Conservation (phyloP, 2,329 filamentous ascomycete genomes). For the Cladosporium sp. region DNA sequence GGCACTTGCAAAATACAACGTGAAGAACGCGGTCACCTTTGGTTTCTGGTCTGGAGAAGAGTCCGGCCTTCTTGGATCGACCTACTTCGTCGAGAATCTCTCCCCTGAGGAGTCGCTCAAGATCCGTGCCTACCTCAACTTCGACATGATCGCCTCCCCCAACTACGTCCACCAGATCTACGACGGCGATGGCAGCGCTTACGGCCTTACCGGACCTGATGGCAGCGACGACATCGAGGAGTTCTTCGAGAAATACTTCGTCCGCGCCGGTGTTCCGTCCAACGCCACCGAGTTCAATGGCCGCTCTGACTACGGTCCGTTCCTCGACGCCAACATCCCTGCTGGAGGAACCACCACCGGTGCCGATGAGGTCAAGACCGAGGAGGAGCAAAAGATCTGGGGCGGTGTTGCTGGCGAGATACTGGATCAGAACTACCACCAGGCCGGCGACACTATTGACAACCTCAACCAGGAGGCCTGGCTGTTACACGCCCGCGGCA, state of each 20-base stretch:
- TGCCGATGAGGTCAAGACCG: slow-evolving; percentile 34
- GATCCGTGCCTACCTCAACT: slow-evolving; percentile 37
- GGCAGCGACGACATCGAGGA: slow-evolving; percentile 54
- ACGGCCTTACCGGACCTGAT: slow-evolving; percentile 46
- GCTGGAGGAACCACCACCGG: slow-evolving; percentile 34
- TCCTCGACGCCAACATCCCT: slow-evolving; percentile 33
- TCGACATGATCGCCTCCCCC: slow-evolving; percentile 51
- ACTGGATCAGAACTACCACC: slow-evolving; percentile 34
- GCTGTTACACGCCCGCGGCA: slow-evolving; percentile 34
- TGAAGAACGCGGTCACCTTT: slow-evolving; percentile 46
- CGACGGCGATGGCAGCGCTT: slow-evolving; percentile 50
- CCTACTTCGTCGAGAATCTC: slow-evolving; percentile 34
- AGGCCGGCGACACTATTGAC: slow-evolving; percentile 29
- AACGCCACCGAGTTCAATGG: slow-evolving; percentile 32
- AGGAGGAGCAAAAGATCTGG: slow-evolving; percentile 29
- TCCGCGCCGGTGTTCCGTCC: slow-evolving; percentile 23
- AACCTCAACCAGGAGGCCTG: slow-evolving; percentile 32
- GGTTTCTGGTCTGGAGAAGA: slow-evolving; percentile 37
- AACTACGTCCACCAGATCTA: slow-evolving; percentile 51
- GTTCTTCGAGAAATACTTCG: slow-evolving; percentile 30
- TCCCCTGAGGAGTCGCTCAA: slow-evolving; percentile 28
- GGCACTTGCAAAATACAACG: slow-evolving; percentile 35
- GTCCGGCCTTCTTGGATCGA: slow-evolving; percentile 33
- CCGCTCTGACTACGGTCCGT: slow-evolving; percentile 34
- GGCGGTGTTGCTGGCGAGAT: slow-evolving; percentile 31